Percentiles rank a stretch among this genome's conserved stretches.
Conservation (phyloP, 2,329 filamentous ascomycete genomes). For the Beauveria sp. region DNA sequence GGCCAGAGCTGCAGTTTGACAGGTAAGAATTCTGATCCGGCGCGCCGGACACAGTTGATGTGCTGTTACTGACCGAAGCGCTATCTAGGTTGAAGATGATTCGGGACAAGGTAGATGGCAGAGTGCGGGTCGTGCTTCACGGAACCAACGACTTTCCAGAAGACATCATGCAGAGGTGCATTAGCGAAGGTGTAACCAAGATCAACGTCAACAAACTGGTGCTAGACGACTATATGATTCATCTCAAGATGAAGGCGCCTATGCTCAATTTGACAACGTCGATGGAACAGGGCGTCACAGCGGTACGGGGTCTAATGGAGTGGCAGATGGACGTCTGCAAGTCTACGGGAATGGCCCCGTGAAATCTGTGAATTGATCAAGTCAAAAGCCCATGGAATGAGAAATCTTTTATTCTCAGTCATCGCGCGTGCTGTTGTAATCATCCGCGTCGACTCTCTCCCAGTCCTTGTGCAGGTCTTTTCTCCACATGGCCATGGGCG, state of each 20-base stretch:
- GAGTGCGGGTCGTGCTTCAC: not conserved
- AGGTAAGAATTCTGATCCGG: not conserved
- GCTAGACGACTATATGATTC: constrained; percentile 1
- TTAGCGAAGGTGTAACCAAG: constrained; percentile 31
- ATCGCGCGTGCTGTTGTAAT: not conserved
- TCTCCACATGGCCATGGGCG: constrained; percentile 26
- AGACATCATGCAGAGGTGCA: not conserved
- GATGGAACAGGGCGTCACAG: constrained; percentile 38
- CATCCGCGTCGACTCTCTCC: constrained; percentile 16
- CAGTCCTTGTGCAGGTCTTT: constrained; percentile 25
- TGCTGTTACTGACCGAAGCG: not conserved
- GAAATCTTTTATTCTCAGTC: not conserved
- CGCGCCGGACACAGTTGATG: not conserved
- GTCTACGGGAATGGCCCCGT: constrained; percentile 33
- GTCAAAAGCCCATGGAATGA: no score
- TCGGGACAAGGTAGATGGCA: not conserved
- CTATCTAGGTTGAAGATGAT: not conserved
- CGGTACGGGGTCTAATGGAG: constrained; percentile 33
- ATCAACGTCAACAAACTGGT: constrained; percentile 40
- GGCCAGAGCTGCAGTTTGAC: constrained; percentile 1
- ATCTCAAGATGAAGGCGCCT: constrained; percentile 22
- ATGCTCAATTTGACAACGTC: constrained; percentile 27
- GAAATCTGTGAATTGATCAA: no score
- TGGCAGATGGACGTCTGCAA: constrained; percentile 41
- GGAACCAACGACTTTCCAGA: constrained; percentile 1